phyloP scores from a whole-genome alignment of 2,329 filamentous ascomycete species.

The Phialocephala subalpina region DNA sequence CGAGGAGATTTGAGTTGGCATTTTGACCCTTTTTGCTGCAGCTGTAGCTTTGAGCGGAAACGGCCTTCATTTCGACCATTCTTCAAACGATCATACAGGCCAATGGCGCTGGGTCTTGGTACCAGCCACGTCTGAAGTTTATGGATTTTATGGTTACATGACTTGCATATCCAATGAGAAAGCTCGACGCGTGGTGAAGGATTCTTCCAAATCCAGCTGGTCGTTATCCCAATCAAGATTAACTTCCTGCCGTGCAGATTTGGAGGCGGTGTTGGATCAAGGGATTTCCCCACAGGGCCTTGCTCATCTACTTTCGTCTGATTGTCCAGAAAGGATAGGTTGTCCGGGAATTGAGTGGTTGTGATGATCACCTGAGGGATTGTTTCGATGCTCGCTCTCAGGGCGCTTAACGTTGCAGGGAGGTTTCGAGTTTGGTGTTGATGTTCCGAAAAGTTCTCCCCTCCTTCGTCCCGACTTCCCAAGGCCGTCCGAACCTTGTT shows the following conservation, averaged over 20 bases:
- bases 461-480: not conserved
- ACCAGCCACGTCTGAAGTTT: conserved; percentile 4
- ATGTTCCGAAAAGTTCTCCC: not conserved
- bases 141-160: not conserved
- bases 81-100: not conserved
- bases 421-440: conserved; percentile 8
- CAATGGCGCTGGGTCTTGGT: not conserved
- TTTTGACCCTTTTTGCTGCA: conserved; percentile 5
- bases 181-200: not conserved
- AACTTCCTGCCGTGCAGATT: conserved; percentile 6
- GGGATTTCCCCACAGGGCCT: not conserved
- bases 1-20: not conserved
- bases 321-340: not conserved
- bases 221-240: conserved; percentile 2
- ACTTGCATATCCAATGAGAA: not conserved
- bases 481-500: not conserved
- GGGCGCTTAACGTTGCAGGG: conserved; percentile 7
- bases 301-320: not conserved
- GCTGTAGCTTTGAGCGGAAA: not conserved
- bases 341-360: conserved; percentile 2
- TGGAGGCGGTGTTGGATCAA: conserved; percentile 4
- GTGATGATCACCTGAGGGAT: not conserved
- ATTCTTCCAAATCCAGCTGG: not conserved
- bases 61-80: not conserved
- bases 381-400: not conserved